Conservation (phyloP, 441 rosid species). For the Geranium incanum region DNA sequence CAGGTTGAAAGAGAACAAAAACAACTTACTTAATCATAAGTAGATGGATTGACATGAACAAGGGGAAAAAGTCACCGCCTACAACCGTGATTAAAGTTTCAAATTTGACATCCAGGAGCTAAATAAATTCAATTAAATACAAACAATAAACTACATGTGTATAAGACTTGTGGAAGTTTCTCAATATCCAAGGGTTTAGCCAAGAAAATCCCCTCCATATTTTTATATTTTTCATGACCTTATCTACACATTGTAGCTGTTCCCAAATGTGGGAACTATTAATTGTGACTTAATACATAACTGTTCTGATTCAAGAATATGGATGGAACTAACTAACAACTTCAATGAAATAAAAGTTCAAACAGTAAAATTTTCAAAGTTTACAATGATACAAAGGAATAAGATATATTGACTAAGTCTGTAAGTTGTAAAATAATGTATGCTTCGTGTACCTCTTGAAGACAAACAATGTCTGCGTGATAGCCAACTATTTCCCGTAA, state of each 20-base stretch:
- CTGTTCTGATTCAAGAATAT: background rate
- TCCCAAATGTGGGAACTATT: background rate
- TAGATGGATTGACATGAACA: background rate
- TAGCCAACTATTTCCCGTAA: constrained; percentile 92
- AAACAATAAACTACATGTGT: background rate
- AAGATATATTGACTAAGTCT: background rate
- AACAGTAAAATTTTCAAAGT: background rate
- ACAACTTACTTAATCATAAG: background rate
- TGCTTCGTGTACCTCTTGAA: constrained; percentile 67
- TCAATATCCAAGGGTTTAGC: background rate
- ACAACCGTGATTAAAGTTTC: background rate
- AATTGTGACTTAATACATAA: background rate
- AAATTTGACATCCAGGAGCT: background rate
- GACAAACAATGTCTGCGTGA: constrained; percentile 91
- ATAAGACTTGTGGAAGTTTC: background rate
- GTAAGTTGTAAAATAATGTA: background rate
- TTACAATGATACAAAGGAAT: background rate
- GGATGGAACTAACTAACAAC: background rate
- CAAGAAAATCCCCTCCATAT: background rate
- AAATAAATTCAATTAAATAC: background rate
- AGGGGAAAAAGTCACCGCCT: background rate
- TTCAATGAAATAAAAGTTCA: background rate
- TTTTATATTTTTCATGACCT: no score
- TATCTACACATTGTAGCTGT: background rate
- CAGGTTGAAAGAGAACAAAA: background rate